Conservation (phyloP, 1,284 basidiomycete species). For the Leccinum fuscescens region DNA sequence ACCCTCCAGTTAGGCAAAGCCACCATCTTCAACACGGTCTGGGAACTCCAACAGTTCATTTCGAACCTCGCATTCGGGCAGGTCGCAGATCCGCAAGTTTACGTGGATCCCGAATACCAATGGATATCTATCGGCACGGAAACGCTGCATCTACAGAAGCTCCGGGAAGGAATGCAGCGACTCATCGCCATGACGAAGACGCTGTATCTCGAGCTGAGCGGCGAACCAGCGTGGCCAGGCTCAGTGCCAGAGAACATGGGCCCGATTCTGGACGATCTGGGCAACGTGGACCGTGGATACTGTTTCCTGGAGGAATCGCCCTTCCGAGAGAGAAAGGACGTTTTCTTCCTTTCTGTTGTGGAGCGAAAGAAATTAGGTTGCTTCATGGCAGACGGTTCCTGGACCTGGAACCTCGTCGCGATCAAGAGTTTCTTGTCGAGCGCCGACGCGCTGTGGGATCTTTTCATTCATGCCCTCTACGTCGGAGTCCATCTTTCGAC, state of each 20-base stretch:
- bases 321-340: not conserved
- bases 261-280: slow-evolving; percentile 1
- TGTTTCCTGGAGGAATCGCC: slow-evolving; percentile 8
- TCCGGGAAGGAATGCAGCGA: too few relatives aligned
- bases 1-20: too few relatives aligned
- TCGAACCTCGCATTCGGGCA: too few relatives aligned
- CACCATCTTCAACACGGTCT: too few relatives aligned
- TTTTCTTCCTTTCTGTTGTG: not conserved
- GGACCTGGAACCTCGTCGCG: not conserved
- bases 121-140: too few relatives aligned
- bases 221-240: too few relatives aligned
- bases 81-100: too few relatives aligned
- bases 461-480: not conserved
- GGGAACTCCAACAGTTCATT: too few relatives aligned
- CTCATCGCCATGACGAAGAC: too few relatives aligned
- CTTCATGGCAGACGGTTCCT: not conserved
- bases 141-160: too few relatives aligned
- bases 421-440: not conserved
- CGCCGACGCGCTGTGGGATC: not conserved
- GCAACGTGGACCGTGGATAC: not conserved
- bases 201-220: too few relatives aligned
- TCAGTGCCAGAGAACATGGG: not conserved
- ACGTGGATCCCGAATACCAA: too few relatives aligned
- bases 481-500: not conserved
- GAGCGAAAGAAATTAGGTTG: not conserved